Evolutionary conservation across 768 basidiomycete species (phyloP).

Genomic region (Brasilioporus rufonigricans): DNA sequence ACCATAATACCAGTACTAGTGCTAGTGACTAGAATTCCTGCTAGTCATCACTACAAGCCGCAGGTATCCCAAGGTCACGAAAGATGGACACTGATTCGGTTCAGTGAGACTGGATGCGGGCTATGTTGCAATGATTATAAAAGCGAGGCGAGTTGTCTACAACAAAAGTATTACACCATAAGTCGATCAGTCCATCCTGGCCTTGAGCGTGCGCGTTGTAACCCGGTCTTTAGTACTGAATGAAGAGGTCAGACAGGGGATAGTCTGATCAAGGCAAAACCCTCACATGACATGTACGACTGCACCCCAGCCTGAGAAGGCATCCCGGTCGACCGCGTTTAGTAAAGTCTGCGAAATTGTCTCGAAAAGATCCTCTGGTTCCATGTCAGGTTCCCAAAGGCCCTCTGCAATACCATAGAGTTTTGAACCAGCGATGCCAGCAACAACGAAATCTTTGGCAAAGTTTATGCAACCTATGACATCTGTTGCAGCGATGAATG

Average conservation of each 20-base stretch:
- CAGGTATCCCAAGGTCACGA: no score
- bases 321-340: slow-evolving; percentile 95
- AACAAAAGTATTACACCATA: slow-evolving; percentile 12
- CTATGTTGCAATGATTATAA: background rate
- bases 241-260: slow-evolving; percentile 4
- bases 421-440: slow-evolving; percentile 90
- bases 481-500: slow-evolving; percentile 95
- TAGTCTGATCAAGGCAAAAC: background rate
- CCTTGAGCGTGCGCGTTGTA: slow-evolving; percentile 84
- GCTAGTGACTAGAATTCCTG: no score
- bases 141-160: slow-evolving; percentile 15
- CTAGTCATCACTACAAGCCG: no score
- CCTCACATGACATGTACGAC: slow-evolving; percentile 94
- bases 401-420: slow-evolving; percentile 97
- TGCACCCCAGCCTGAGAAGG: slow-evolving; percentile 95
- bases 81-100: no score
- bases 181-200: slow-evolving; percentile 77
- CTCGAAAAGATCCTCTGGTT: slow-evolving; percentile 96
- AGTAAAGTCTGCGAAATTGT: slow-evolving; percentile 95
- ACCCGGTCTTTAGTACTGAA: slow-evolving; percentile 69
- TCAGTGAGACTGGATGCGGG: no score
- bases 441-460: slow-evolving; percentile 95
- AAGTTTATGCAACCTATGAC: slow-evolving; percentile 91
- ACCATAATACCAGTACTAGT: no score
- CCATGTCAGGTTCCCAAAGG: slow-evolving; percentile 96